Base-by-base conservation (phyloP, 345 rosid genomes). In the Physaria fendleri region DNA sequence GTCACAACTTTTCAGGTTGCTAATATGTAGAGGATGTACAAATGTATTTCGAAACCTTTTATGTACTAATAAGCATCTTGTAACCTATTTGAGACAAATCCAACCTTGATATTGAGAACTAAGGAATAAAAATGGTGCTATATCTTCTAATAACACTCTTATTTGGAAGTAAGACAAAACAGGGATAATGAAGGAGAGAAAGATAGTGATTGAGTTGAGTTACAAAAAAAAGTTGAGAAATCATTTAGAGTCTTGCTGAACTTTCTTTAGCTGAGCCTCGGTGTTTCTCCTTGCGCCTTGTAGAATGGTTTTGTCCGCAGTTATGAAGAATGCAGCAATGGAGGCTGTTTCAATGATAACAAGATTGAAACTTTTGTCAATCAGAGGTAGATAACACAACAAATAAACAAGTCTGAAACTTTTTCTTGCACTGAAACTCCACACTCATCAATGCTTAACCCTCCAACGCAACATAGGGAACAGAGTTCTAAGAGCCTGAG, bases 241-340 rank as follows among this genome's bases (percentile, higher is more conserved):
- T 46, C 9, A 69, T 54, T 69, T 62, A 39, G 68, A 54, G 37
- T 54, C 32, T 61, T 69, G 64, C 34, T 62, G 64, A 62, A 6
- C 64, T 62, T 62, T 70, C 69, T 70, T 70, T 0, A 70, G 18
- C 64, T 55, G 69, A 46, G 58, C 64, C 59, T 62, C 69, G 4
- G 58, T 70, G 54, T 62, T 70, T 48, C 47, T 86, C 68, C 96
- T 66, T 39, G 96, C 96, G 0, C 84, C 84, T 7, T 82, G 83
- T 58, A 92, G 73, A 66, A 92, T 82, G 28, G 98, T 88, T 88
- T 88, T 92, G 83, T 92, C 96, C 6, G 96, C 95, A 12, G 84
- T 88, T 57, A 92, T 86, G 69, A 92, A 92, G 77, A 84, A 92
- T 4, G 96, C 95, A 5, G 96, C 95, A 44, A 88, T 87, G 8